These are phyloP conservation scores for Isatis lusitanica DNA, from an alignment of 441 rosid genomes.

Conservation along the genomic window DNA sequence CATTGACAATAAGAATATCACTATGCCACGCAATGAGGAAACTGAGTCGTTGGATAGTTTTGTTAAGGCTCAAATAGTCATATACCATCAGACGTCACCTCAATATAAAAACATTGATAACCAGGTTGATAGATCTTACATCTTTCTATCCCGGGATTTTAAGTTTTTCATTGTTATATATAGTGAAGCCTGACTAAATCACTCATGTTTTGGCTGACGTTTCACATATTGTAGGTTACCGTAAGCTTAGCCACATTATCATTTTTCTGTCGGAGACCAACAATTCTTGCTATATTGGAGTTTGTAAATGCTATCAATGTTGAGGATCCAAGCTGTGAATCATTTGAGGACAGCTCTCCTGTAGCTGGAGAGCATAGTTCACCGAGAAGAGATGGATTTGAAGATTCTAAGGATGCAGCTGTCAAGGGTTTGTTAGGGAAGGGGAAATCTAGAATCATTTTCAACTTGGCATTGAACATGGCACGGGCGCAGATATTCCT, in stretches of 20 bases:
- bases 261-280: conserved; percentile 95
- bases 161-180: conserved; percentile 3
- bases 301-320: conserved; percentile 74
- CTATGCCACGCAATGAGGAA: conserved; percentile 46
- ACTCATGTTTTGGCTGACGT: conserved; percentile 29
- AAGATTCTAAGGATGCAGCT: conserved; percentile 61
- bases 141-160: conserved; percentile 7
- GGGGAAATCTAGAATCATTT: conserved; percentile 89
- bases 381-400: conserved; percentile 46
- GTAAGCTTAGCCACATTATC: conserved; percentile 87
- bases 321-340: conserved; percentile 65
- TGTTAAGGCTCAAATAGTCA: conserved; percentile 90
- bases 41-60: conserved; percentile 72
- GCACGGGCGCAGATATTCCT: conserved; percentile 85
- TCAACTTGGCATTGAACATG: conserved; percentile 85
- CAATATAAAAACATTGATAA: conserved; percentile 73
- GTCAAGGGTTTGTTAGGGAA: conserved; percentile 90
- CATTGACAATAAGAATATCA: conserved; percentile 41
- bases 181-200: conserved; percentile 14
- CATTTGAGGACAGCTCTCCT: conserved; percentile 61
- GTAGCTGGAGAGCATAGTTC: conserved; percentile 47
- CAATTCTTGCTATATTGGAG: conserved; percentile 93
- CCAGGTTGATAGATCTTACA: conserved; percentile 52
- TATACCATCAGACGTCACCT: conserved; percentile 77
- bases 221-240: conserved; percentile 59